These are phyloP conservation scores for Spiromastix sp. DNA, from an alignment of 2,329 filamentous ascomycete genomes.

Conservation along the genomic window DNA sequence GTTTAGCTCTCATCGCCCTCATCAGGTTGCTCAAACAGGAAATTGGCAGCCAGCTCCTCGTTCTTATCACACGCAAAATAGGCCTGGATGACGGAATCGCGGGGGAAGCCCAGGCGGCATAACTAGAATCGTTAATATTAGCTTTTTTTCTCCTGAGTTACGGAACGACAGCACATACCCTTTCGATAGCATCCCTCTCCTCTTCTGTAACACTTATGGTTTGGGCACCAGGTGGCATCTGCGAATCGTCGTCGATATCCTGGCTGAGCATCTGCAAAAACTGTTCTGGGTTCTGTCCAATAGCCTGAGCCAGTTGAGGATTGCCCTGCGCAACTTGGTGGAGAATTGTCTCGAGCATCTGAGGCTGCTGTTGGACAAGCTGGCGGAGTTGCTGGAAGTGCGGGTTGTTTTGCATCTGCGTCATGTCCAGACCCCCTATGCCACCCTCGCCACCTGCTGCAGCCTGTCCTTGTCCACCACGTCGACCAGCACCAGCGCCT, in stretches of 20 bases:
- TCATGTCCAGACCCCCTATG: conserved; percentile 77
- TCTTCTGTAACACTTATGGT: conserved; percentile 82
- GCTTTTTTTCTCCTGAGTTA: neutral
- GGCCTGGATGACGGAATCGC: conserved; percentile 89
- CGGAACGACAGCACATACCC: conserved; percentile 46
- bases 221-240: conserved; percentile 65
- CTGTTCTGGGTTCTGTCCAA: conserved; percentile 82
- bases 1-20: conserved; percentile 46
- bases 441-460: conserved; percentile 13
- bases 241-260: conserved; percentile 67
- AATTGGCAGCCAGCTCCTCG: conserved; percentile 95
- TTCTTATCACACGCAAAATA: conserved; percentile 99
- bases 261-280: conserved; percentile 87
- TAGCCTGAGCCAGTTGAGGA: conserved; percentile 85
- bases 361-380: conserved; percentile 92
- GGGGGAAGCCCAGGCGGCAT: conserved; percentile 84
- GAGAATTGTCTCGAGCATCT: conserved; percentile 96
- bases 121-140: conserved; percentile 43
- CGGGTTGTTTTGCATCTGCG: conserved; percentile 84
- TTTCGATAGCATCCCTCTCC: conserved; percentile 92
- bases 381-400: conserved; percentile 97
- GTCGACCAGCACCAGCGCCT: conserved; percentile 31
- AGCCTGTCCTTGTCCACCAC: conserved; percentile 13
- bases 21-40: conserved; percentile 93
- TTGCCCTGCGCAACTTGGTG: conserved; percentile 94